Evolutionary conservation across 441 rosid species (phyloP).

Genomic region (Gossypium schwendimanii): DNA sequence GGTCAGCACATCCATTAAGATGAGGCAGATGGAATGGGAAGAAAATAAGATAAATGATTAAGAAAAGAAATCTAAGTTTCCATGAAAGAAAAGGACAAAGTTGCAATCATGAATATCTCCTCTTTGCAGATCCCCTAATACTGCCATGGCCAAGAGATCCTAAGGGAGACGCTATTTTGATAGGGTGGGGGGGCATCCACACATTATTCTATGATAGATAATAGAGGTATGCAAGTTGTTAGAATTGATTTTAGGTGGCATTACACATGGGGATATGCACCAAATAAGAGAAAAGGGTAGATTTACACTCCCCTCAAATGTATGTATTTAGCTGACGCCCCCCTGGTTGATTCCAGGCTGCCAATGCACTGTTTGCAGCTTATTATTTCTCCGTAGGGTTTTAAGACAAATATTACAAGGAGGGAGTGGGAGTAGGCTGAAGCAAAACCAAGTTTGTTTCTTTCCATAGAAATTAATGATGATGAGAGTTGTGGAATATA

Average conservation of each 20-base stretch:
- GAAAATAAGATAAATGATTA: constrained; percentile 17
- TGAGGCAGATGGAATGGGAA: constrained; percentile 18
- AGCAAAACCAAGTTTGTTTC: too few species aligned
- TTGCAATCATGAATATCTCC: constrained; percentile 10
- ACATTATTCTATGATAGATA: constrained; percentile 2
- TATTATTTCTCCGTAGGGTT: too few species aligned
- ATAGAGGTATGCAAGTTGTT: constrained; percentile 7
- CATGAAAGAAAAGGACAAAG: constrained; percentile 16
- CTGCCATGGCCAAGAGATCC: constrained; percentile 8
- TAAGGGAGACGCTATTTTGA: neutral
- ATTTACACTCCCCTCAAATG: constrained; percentile 6
- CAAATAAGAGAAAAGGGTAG: neutral
- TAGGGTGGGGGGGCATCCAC: neutral
- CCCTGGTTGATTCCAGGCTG: constrained; percentile 1
- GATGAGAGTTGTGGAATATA: neutral
- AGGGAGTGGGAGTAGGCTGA: neutral
- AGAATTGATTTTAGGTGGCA: constrained; percentile 17
- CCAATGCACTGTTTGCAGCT: constrained; percentile 12
- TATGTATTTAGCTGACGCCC: neutral
- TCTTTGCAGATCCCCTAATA: neutral
- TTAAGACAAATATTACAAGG: too few species aligned
- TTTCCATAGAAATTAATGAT: neutral
- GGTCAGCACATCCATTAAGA: constrained; percentile 11
- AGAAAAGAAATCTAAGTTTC: constrained; percentile 12
- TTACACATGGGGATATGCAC: constrained; percentile 16